A percentile compares a stretch with the other conserved stretches of the same genome.
Conservation (phyloP, 2,329 filamentous ascomycete genomes). For the Cercospora zeina region DNA sequence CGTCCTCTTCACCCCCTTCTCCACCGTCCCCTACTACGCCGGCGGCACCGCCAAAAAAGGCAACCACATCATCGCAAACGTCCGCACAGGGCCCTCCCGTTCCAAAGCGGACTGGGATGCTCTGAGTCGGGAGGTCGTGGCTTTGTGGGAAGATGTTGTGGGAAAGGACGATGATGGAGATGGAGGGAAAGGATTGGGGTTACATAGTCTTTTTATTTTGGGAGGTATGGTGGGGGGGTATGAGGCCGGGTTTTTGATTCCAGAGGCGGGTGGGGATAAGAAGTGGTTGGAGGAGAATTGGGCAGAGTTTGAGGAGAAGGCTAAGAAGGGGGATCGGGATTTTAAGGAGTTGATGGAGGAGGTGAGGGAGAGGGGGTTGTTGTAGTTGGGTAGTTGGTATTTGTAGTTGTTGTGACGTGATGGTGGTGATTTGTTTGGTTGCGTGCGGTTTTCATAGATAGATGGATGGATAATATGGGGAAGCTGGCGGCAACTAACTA, state of each 20-base stretch:
- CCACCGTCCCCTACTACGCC: conserved; percentile 36
- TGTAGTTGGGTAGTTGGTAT: too few species aligned
- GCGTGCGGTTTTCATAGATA: too few species aligned
- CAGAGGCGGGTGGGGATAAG: conserved; percentile 37
- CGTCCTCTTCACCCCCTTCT: conserved; percentile 43
- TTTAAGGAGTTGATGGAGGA: conserved; percentile 40
- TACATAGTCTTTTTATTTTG: conserved; percentile 32
- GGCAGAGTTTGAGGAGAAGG: conserved; percentile 39
- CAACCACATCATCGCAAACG: conserved; percentile 42
- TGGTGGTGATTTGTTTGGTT: too few species aligned
- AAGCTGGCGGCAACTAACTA: too few species aligned
- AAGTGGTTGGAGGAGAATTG: conserved; percentile 41
- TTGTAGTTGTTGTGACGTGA: too few species aligned
- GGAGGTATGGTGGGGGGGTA: conserved; percentile 38
- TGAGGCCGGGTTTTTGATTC: conserved; percentile 39
- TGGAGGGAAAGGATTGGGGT: conserved; percentile 21
- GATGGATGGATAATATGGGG: too few species aligned
- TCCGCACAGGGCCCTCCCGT: conserved; percentile 40
- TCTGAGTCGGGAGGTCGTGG: conserved; percentile 31
- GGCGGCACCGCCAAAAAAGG: conserved; percentile 40
- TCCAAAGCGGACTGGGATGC: conserved; percentile 38
- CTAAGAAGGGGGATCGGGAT: conserved; percentile 40
- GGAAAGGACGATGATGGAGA: conserved; percentile 5
- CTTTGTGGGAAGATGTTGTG: conserved; percentile 38
- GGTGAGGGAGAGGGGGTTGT: conserved; percentile 36